A percentile compares a stretch with the other conserved stretches of the same genome.
These are phyloP conservation scores for Phytopythium helicoides DNA, from an alignment of 352 stramenopile genomes.

Conservation along the genomic window DNA sequence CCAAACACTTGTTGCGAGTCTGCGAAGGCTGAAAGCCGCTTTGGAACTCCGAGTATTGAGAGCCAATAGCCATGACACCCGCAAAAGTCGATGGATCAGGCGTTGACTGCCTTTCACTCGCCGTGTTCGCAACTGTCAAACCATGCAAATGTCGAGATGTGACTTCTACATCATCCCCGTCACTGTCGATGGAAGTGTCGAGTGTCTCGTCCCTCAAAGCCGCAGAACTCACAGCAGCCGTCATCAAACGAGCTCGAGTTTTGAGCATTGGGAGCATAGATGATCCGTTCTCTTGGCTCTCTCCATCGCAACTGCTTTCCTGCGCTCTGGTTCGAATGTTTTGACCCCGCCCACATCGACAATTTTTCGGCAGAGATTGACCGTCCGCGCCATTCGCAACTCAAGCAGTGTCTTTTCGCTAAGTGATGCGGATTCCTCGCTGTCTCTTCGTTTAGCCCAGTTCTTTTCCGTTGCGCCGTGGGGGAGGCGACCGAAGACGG, in stretches of 20 bases:
- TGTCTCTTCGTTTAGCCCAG: not conserved
- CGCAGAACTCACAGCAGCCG: constrained; percentile 37
- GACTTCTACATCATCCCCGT: constrained; percentile 1
- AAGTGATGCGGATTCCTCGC: not conserved
- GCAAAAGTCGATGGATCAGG: constrained; percentile 17
- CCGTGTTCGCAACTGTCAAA: not conserved
- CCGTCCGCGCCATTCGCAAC: constrained; percentile 2
- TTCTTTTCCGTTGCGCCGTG: not conserved
- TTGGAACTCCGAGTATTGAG: constrained; percentile 25
- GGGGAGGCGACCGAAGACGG: not conserved
- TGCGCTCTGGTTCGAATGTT: not conserved
- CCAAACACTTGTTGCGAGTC: constrained; percentile 35
- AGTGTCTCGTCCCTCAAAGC: constrained; percentile 26
- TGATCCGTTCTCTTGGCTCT: not conserved
- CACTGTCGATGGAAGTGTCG: constrained; percentile 12
- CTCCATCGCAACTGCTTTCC: not conserved
- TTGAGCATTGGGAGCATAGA: constrained; percentile 32
- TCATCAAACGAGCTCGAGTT: constrained; percentile 30
- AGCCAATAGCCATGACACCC: constrained; percentile 41
- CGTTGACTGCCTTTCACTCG: not conserved
- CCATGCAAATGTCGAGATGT: not conserved
- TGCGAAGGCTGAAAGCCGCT: constrained; percentile 7
- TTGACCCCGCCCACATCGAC: not conserved
- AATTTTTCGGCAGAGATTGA: not conserved
- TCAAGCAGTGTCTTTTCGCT: not conserved